A percentile compares a stretch with the other conserved stretches of the same genome.
phyloP scores from a whole-genome alignment of 306 rosid genomes.

The Astragalus glycyphyllos region DNA sequence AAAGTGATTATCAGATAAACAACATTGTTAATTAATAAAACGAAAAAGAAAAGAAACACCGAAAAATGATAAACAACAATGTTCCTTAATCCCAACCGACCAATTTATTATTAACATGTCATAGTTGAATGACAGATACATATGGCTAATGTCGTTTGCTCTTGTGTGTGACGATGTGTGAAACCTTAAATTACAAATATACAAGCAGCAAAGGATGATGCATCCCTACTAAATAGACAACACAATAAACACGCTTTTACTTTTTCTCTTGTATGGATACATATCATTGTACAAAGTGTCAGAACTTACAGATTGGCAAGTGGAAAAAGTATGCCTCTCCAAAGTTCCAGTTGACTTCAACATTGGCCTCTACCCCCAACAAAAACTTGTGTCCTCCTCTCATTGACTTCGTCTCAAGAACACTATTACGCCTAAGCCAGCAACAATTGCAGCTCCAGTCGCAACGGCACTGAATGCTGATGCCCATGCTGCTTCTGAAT shows the following conservation, averaged over 20 bases:
- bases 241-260: conserved; percentile 4
- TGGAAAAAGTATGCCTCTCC: conserved; percentile 43
- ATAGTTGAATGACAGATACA: conserved; percentile 6
- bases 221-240: not conserved
- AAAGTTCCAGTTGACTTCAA: conserved; percentile 34
- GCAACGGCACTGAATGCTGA: conserved; percentile 65
- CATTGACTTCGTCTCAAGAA: conserved; percentile 52
- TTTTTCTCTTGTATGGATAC: conserved; percentile 8
- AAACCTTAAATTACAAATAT: conserved; percentile 24
- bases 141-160: not conserved
- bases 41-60: not conserved
- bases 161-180: conserved; percentile 20
- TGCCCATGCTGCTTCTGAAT: conserved; percentile 67
- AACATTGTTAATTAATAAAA: not conserved
- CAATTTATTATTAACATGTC: conserved; percentile 13
- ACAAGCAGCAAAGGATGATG: conserved; percentile 10
- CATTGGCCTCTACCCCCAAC: conserved; percentile 33
- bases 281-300: conserved; percentile 35
- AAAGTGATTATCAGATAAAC: not conserved
- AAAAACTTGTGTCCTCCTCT: not conserved
- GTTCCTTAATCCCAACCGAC: conserved; percentile 26
- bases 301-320: conserved; percentile 41
- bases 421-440: conserved; percentile 67
- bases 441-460: conserved; percentile 79
- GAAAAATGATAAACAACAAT: not conserved